Conservation (phyloP, 306 rosid species). For the cucumber (Cucumis sativus) region DNA sequence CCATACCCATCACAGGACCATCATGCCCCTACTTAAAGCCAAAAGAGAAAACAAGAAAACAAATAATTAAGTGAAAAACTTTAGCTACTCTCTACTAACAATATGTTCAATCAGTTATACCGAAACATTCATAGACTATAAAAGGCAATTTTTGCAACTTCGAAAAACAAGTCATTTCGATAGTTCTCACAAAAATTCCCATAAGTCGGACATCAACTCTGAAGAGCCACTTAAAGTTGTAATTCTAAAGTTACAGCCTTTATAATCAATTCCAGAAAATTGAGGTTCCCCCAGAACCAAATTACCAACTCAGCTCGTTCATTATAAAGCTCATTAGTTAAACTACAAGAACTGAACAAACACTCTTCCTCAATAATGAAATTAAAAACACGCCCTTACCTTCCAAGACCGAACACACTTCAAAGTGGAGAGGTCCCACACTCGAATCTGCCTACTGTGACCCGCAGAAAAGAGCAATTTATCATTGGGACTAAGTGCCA, state of each 20-base stretch:
- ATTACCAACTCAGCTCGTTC: neutral
- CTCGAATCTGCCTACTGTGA: slow-evolving; percentile 75
- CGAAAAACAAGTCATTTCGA: neutral
- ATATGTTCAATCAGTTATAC: neutral
- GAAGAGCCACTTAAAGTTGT: neutral
- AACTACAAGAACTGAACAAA: neutral
- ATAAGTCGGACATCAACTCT: neutral
- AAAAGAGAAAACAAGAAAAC: neutral
- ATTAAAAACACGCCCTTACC: slow-evolving; percentile 26
- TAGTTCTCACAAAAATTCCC: neutral
- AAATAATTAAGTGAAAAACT: neutral
- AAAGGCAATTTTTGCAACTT: neutral
- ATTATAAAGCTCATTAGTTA: neutral
- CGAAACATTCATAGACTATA: neutral
- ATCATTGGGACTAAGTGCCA: slow-evolving; percentile 59
- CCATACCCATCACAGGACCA: slow-evolving; percentile 92
- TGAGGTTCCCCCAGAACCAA: neutral
- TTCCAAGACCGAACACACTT: slow-evolving; percentile 84
- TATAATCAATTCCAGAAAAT: neutral
- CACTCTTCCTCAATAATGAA: neutral
- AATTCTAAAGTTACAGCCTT: neutral
- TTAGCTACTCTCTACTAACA: neutral
- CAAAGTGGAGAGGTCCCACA: slow-evolving; percentile 69
- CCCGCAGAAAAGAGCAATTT: slow-evolving; percentile 56
- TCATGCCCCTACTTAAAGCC: slow-evolving; percentile 62